These are phyloP conservation scores for Cryptococcus sp. DNA, from an alignment of 1,284 basidiomycete species.

Conservation along the genomic window DNA sequence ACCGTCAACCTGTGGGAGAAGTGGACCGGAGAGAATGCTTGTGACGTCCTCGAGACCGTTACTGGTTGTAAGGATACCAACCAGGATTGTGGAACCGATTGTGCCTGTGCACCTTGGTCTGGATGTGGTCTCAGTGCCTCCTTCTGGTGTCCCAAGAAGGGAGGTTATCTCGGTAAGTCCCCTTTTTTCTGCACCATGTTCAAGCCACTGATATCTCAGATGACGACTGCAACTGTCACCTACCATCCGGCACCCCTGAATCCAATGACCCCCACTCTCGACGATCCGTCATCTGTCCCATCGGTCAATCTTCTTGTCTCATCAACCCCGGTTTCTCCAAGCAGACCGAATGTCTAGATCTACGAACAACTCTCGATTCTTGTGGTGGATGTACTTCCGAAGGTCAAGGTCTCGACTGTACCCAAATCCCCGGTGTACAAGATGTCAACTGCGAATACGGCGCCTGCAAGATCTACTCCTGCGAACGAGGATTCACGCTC, in stretches of 20 bases:
- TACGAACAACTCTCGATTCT: conserved; percentile 15
- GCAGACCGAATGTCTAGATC: conserved; percentile 17
- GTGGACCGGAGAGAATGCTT: not conserved
- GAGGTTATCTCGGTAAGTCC: not conserved
- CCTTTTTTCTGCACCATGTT: not conserved
- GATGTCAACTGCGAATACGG: conserved; percentile 14
- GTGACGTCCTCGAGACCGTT: not conserved
- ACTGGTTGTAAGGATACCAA: not conserved
- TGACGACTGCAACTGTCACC: not conserved
- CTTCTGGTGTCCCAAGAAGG: not conserved
- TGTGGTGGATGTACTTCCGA: conserved; percentile 62
- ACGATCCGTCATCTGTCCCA: conserved; percentile 4
- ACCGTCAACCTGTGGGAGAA: not conserved
- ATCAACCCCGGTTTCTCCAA: not conserved
- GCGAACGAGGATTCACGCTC: conserved; percentile 8
- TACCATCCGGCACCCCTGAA: not conserved
- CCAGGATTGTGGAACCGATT: not conserved
- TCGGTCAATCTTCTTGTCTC: not conserved
- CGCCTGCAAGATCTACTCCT: conserved; percentile 14
- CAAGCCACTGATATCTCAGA: not conserved
- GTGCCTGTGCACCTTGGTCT: not conserved
- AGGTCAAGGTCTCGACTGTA: conserved; percentile 63
- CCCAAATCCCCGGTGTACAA: conserved; percentile 55
- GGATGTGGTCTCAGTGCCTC: not conserved
- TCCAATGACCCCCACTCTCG: not conserved